These are phyloP conservation scores for Kazachstania kunashirensis DNA, from an alignment of 805 yeast genomes.

Conservation along the genomic window DNA sequence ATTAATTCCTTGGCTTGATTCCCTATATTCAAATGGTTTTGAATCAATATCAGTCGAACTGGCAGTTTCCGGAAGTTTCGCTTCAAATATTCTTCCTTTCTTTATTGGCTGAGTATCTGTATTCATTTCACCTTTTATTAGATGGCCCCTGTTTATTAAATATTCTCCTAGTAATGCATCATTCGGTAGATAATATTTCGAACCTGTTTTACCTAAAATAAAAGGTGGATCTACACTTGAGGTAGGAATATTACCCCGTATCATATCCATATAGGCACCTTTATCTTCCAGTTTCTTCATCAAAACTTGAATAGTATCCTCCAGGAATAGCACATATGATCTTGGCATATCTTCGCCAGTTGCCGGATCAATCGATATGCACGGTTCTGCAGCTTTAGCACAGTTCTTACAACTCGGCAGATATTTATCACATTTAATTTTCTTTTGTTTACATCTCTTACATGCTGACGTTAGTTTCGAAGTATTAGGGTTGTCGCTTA, in stretches of 20 bases:
- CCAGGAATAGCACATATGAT: slow-evolving; percentile 64
- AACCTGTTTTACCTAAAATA: neutral
- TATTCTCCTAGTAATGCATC: slow-evolving; percentile 22
- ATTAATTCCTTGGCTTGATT: slow-evolving; percentile 17
- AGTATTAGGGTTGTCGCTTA: slow-evolving; percentile 15
- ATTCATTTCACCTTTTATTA: slow-evolving; percentile 2
- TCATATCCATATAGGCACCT: slow-evolving; percentile 32
- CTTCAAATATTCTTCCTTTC: neutral
- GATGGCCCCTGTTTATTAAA: slow-evolving; percentile 17
- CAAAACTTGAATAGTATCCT: slow-evolving; percentile 49
- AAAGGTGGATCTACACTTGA: slow-evolving; percentile 23
- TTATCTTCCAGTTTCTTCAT: slow-evolving; percentile 39
- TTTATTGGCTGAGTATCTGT: no score
- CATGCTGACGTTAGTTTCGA: slow-evolving; percentile 75
- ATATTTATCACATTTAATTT: slow-evolving; percentile 52
- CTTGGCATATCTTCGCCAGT: slow-evolving; percentile 83
- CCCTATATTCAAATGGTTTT: slow-evolving; percentile 14
- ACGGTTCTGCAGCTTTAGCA: slow-evolving; percentile 52
- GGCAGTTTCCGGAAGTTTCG: slow-evolving; percentile 5
- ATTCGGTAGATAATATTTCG: slow-evolving; percentile 7
- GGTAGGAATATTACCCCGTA: slow-evolving; percentile 22
- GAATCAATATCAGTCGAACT: slow-evolving; percentile 1
- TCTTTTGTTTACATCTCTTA: slow-evolving; percentile 65
- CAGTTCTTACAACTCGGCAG: slow-evolving; percentile 51
- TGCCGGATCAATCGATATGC: slow-evolving; percentile 79